These are phyloP conservation scores for Tetraselmis striata DNA, from an alignment of 139 green algal genomes.

Conservation along the genomic window DNA sequence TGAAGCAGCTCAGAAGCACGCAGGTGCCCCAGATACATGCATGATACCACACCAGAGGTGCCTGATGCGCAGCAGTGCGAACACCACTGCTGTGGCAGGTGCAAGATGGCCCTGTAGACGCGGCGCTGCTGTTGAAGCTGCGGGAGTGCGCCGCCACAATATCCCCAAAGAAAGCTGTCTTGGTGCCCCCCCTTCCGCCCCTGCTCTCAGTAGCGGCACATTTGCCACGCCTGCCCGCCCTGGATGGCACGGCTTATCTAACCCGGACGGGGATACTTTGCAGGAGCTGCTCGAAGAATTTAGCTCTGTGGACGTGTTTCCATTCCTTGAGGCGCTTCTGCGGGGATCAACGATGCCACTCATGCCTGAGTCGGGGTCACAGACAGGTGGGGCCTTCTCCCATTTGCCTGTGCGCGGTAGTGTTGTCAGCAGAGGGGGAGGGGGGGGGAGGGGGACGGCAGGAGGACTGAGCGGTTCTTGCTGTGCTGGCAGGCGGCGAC, in stretches of 20 bases:
- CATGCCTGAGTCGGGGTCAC: not conserved
- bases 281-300: slow-evolving; percentile 36
- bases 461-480: slow-evolving; percentile 11
- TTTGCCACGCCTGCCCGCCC: not conserved
- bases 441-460: slow-evolving; percentile 18
- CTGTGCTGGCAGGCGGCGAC: slow-evolving; percentile 21
- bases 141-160: not conserved
- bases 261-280: not conserved
- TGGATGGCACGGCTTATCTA: not conserved
- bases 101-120: not conserved
- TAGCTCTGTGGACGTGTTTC: slow-evolving; percentile 36
- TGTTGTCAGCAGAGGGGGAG: slow-evolving; percentile 20
- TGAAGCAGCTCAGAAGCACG: too few species aligned
- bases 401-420: not conserved
- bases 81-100: not conserved
- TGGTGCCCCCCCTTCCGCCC: not conserved
- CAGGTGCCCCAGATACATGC: not conserved
- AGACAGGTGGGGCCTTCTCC: not conserved
- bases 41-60: not conserved
- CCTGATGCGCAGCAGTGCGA: not conserved
- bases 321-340: slow-evolving; percentile 29
- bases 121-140: not conserved
- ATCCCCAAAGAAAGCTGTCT: too few species aligned
- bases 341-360: slow-evolving; percentile 1
- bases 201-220: not conserved